These are phyloP conservation scores for slime mould (Dictyostelium discoideum) DNA, from an alignment of 78 protist genomes.

Conservation along the genomic window DNA sequence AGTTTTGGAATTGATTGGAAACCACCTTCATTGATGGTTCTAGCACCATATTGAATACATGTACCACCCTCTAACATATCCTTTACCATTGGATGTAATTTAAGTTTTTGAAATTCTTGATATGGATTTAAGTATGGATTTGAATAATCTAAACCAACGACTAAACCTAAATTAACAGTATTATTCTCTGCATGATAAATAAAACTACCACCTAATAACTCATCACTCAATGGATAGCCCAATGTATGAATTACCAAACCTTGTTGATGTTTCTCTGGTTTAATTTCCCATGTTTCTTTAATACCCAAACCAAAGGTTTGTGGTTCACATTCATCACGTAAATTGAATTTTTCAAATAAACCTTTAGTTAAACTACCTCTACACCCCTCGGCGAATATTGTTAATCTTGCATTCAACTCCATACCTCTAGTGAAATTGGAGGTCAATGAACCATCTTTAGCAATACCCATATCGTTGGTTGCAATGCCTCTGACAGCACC, in stretches of 20 bases:
- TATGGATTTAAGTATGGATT: constrained; percentile 96
- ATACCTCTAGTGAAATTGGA: constrained; percentile 93
- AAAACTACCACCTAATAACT: constrained; percentile 97
- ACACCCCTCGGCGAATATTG: constrained; percentile 97
- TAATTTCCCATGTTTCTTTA: constrained; percentile 97
- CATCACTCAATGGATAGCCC: constrained; percentile 94
- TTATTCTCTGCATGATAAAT: constrained; percentile 93
- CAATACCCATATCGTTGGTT: constrained; percentile 94
- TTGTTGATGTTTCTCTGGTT: constrained; percentile 82
- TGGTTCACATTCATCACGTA: constrained; percentile 81
- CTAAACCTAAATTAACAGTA: constrained; percentile 92
- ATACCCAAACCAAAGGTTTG: constrained; percentile 98
- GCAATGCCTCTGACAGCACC: constrained; percentile 92
- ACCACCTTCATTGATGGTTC: constrained; percentile 98
- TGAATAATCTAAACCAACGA: constrained; percentile 95
- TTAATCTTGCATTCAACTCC: constrained; percentile 93
- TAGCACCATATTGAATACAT: constrained; percentile 96
- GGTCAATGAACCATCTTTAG: constrained; percentile 86
- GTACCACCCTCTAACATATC: constrained; percentile 90
- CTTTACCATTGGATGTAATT: constrained; percentile 87
- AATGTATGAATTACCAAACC: constrained; percentile 92
- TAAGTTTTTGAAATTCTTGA: constrained; percentile 92
- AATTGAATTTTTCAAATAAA: constrained; percentile 78
- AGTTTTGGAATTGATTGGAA: constrained; percentile 92
- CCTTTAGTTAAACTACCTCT: constrained; percentile 93